A percentile compares a stretch with the other conserved stretches of the same genome.
These are phyloP conservation scores for Peribolospora baueri DNA, from an alignment of 768 basidiomycete species.

Conservation along the genomic window DNA sequence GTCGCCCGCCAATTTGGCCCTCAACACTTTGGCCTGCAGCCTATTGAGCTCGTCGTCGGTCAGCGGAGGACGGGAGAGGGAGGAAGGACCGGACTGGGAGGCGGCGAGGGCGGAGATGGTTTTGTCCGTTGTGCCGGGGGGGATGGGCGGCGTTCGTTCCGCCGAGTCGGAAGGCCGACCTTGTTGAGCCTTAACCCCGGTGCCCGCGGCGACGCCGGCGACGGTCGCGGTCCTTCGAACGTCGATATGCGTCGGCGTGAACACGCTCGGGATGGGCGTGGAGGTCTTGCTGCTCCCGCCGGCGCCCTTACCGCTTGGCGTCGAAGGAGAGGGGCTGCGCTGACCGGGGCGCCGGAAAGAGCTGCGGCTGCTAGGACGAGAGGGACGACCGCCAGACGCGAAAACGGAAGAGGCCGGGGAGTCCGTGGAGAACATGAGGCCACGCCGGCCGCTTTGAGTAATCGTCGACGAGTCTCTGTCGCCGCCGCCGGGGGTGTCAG, in stretches of 20 bases:
- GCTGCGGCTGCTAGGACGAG: constrained; percentile 50
- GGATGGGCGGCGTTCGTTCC: constrained; percentile 5
- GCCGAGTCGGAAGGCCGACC: neutral
- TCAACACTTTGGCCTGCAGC: constrained; percentile 73
- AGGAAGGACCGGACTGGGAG: neutral
- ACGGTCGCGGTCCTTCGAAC: neutral
- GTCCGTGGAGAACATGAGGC: constrained; percentile 39
- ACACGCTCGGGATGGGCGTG: constrained; percentile 74
- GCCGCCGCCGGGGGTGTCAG: constrained; percentile 18
- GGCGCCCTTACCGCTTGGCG: neutral
- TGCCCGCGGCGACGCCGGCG: neutral
- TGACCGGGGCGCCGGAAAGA: constrained; percentile 68
- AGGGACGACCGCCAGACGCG: neutral
- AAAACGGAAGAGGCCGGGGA: constrained; percentile 18
- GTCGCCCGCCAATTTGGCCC: constrained; percentile 67
- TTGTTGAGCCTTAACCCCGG: constrained; percentile 1
- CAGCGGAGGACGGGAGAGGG: constrained; percentile 13
- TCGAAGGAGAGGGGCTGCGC: constrained; percentile 3
- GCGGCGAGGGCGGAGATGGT: constrained; percentile 23
- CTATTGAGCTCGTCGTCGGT: constrained; percentile 44
- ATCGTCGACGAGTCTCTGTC: constrained; percentile 24
- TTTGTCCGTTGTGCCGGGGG: constrained; percentile 13
- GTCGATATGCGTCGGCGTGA: constrained; percentile 36
- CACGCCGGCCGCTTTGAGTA: constrained; percentile 18
- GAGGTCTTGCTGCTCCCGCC: constrained; percentile 13